These are phyloP conservation scores for Blastobotrys capitulatus DNA, from an alignment of 1,139 yeast genomes.

Conservation along the genomic window DNA sequence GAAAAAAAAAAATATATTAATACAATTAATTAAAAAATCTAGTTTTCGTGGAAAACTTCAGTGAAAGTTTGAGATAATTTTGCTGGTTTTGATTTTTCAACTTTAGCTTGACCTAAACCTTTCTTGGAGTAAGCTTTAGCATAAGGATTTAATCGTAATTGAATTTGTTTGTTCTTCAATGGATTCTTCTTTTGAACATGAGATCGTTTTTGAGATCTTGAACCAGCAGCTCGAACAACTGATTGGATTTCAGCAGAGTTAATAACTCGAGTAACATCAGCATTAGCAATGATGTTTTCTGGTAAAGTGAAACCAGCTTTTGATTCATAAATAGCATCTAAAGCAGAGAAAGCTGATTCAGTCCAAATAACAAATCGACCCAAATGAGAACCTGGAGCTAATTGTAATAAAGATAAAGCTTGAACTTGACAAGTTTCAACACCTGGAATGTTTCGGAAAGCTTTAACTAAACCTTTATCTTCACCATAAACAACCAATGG, in stretches of 20 bases:
- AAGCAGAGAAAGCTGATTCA: conserved; percentile 94
- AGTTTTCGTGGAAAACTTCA: conserved; percentile 21
- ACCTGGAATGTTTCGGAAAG: conserved; percentile 99
- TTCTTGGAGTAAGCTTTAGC: conserved; percentile 94
- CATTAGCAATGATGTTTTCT: conserved; percentile 86
- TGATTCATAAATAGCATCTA: conserved; percentile 97
- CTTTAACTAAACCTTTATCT: conserved; percentile 97
- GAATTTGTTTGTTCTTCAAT: conserved; percentile 98
- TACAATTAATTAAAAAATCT: conserved; percentile 11
- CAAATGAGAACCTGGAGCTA: conserved; percentile 99
- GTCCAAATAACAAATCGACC: conserved; percentile 99
- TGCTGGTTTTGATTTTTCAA: conserved; percentile 44
- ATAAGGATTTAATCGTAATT: conserved; percentile 98
- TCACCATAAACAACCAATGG: conserved; percentile 98
- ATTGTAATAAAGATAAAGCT: conserved; percentile 93
- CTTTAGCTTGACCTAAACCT: conserved; percentile 85
- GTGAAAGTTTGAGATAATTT: conserved; percentile 27
- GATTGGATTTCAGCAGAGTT: conserved; percentile 99
- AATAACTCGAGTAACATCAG: conserved; percentile 96
- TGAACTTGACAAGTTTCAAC: conserved; percentile 94
- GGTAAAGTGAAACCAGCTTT: conserved; percentile 93
- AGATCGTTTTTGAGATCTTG: conserved; percentile 86
- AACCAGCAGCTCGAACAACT: conserved; percentile 95
- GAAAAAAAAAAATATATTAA: background rate
- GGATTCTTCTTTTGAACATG: conserved; percentile 99